These are phyloP conservation scores for Pelargonium exstipulatum DNA, from an alignment of 441 rosid genomes.

Conservation along the genomic window DNA sequence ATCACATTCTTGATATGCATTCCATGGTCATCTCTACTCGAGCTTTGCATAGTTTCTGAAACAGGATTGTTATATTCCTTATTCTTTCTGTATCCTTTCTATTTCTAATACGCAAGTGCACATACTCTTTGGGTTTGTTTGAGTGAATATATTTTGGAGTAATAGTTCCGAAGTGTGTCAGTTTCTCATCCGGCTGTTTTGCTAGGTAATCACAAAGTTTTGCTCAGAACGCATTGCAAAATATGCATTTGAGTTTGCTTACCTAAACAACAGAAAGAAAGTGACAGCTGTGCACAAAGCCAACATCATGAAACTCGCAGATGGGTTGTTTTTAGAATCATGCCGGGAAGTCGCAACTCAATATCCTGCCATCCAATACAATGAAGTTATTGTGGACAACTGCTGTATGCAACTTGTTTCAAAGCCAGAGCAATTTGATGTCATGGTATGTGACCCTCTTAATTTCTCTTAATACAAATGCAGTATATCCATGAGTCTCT, in stretches of 20 bases:
- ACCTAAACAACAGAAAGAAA: constrained; percentile 3
- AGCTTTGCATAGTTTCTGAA: too few relatives aligned
- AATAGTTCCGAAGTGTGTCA: too few relatives aligned
- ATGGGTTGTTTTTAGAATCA: constrained; percentile 26
- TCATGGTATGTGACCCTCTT: constrained; percentile 11
- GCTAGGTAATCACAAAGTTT: background rate
- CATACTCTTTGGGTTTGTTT: too few relatives aligned
- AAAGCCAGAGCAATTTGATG: constrained; percentile 29
- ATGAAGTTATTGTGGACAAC: constrained; percentile 23
- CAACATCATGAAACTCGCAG: background rate
- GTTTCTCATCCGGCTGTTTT: background rate
- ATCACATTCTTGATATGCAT: too few relatives aligned
- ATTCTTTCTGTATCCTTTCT: too few relatives aligned
- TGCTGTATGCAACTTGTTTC: constrained; percentile 17
- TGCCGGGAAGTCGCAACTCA: constrained; percentile 24
- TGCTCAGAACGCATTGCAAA: constrained; percentile 2
- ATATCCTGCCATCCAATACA: constrained; percentile 23
- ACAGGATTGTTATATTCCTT: too few relatives aligned
- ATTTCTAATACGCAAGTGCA: too few relatives aligned
- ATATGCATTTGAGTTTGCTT: background rate
- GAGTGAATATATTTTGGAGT: too few relatives aligned
- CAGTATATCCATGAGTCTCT: too few relatives aligned
- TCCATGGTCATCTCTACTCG: too few relatives aligned
- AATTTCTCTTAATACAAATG: too few relatives aligned
- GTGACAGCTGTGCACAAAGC: constrained; percentile 1